Evolutionary conservation across 2,329 filamentous ascomycete species (phyloP), one percentile per base, ranked within the genome.

Genomic region (Laburnicola sp.): DNA sequence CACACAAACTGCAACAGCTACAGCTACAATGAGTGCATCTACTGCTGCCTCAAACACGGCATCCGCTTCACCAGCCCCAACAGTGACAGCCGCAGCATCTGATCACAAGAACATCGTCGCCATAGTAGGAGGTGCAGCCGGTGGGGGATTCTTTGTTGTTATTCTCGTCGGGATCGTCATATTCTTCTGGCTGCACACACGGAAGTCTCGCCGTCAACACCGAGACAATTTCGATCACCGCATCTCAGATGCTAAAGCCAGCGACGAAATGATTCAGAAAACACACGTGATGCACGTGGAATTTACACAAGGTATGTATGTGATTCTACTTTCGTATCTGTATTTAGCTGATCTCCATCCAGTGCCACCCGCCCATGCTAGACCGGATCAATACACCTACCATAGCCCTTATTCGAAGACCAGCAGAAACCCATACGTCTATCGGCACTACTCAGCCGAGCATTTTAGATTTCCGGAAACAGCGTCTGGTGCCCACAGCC

Each of bases 101-200:
- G 21, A 37, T 16, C 45, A 26, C 21, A 32, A 22, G 9, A 48
- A 36, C 11, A 30, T 35, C 1, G 45, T 30, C 30, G 8, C 30
- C 22, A 48, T 48, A 21, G 45, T 30, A 35, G 45, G 45, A 27
- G 36, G 36, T 23, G 38, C 30, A 28, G n/a, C 45, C 27, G 45
- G 28, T 3, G 45, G 45, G 30, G 45, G 37, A 11, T 21, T 42
- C 25, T 7, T 26, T n/a, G 5, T 48, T 16, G 37, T 23, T 16
- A 22, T 48, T 9, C 30, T 48, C 30, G n/a, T 42, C 23, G 45
- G 37, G 30, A 36, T 42, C 9, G 27, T 42, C 7, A 11, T 48
- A 9, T 48, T 41, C 45, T 35, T 36, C 28, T 28, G 30, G 37
- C 6, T 42, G 10, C 45, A 40, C 7, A 42, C 28, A 3, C 38